Conservation (phyloP, 2,329 filamentous ascomycete species). For the Xylariaceae sp. region DNA sequence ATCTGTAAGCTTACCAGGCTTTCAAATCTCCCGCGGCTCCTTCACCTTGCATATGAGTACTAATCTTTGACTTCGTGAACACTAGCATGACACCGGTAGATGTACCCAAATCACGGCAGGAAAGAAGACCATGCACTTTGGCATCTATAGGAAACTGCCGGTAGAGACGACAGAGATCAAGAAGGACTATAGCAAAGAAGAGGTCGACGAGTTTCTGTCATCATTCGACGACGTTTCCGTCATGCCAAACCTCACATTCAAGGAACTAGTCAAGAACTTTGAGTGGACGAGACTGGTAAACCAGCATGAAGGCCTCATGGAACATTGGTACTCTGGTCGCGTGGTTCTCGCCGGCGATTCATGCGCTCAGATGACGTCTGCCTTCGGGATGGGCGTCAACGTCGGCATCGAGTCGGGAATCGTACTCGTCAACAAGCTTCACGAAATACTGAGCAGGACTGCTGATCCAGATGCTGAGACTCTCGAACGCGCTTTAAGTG, state of each 20-base stretch:
- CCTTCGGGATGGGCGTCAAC: slow-evolving; percentile 14
- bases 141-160: slow-evolving; percentile 12
- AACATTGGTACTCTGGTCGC: slow-evolving; percentile 14
- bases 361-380: slow-evolving; percentile 13
- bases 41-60: too few species aligned
- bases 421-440: slow-evolving; percentile 12
- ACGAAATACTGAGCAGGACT: slow-evolving; percentile 2
- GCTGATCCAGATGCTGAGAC: slow-evolving; percentile 1
- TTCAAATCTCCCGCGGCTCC: too few species aligned
- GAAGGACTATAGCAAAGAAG: slow-evolving; percentile 10
- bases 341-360: slow-evolving; percentile 15
- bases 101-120: slow-evolving; percentile 14
- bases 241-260: slow-evolving; percentile 11
- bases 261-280: slow-evolving; percentile 11
- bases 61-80: too few species aligned
- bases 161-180: slow-evolving; percentile 3
- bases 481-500: slow-evolving; percentile 7
- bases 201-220: slow-evolving; percentile 13
- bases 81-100: slow-evolving; percentile 11
- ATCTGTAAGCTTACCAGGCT: too few species aligned
- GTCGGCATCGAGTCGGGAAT: slow-evolving; percentile 13
- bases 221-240: slow-evolving; percentile 16
- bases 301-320: slow-evolving; percentile 11
- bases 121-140: slow-evolving; percentile 12
- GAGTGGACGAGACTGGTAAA: slow-evolving; percentile 13